A percentile compares a stretch with the other conserved stretches of the same genome.
Evolutionary conservation across 2,329 filamentous ascomycete species (phyloP).

Genomic region (Dactylellina cionopaga): DNA sequence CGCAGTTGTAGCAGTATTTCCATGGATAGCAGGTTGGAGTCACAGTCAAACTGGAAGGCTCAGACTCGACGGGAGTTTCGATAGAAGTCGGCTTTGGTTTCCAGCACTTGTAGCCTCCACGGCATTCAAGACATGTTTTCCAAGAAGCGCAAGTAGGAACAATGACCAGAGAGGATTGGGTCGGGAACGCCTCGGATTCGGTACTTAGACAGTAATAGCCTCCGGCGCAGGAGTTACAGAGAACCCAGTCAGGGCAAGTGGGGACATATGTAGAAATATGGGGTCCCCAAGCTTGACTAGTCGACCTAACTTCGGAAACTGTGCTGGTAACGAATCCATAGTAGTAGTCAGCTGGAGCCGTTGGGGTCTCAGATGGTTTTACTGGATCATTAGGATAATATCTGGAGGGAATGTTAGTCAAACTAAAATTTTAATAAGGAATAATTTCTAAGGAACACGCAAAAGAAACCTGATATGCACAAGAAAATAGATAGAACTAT

Average conservation of each 20-base stretch:
- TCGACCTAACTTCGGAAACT: not conserved
- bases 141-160: conserved; percentile 39
- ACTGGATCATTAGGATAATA: conserved; percentile 14
- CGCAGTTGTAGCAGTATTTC: conserved; percentile 35
- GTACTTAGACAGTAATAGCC: conserved; percentile 39
- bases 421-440: no score
- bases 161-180: conserved; percentile 32
- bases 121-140: conserved; percentile 43
- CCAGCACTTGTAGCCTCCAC: conserved; percentile 50
- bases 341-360: conserved; percentile 17
- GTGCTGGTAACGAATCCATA: conserved; percentile 17
- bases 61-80: not conserved
- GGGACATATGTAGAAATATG: conserved; percentile 15
- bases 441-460: no score
- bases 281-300: conserved; percentile 2
- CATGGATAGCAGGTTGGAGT: conserved; percentile 37
- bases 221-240: conserved; percentile 27
- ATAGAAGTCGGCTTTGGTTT: conserved; percentile 25
- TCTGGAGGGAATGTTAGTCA: not conserved
- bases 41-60: conserved; percentile 19
- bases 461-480: no score
- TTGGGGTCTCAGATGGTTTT: not conserved
- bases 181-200: not conserved
- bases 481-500: no score
- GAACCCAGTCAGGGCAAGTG: conserved; percentile 27